phyloP scores from a whole-genome alignment of 805 yeast species.

The Nakazawaea ambrosiae region DNA sequence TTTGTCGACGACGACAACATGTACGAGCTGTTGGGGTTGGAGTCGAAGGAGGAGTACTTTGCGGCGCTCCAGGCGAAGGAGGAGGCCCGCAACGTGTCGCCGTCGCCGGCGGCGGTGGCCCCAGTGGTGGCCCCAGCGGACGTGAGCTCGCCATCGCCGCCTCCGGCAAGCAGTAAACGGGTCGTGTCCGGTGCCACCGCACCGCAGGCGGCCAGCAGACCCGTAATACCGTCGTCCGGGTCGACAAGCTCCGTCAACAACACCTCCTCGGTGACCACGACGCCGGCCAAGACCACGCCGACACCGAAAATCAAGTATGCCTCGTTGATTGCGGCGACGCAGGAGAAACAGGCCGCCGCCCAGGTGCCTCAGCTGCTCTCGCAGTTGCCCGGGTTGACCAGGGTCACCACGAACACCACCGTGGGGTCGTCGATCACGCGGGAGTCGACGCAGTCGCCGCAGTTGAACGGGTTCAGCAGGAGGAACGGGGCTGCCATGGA shows the following conservation, averaged over 20 bases:
- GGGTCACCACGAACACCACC: conserved; percentile 1
- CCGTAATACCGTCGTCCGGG: neutral
- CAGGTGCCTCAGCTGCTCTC: conserved; percentile 14
- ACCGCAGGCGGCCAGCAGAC: too few relatives aligned
- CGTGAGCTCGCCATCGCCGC: conserved; percentile 24
- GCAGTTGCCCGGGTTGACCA: conserved; percentile 11
- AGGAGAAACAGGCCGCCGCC: conserved; percentile 8
- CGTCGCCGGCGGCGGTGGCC: conserved; percentile 2
- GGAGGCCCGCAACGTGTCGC: conserved; percentile 1
- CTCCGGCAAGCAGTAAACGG: conserved; percentile 8
- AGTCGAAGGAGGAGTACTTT: conserved; percentile 28
- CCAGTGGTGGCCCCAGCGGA: conserved; percentile 17
- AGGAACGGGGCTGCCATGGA: neutral
- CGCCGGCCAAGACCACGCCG: neutral
- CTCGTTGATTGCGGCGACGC: conserved; percentile 6
- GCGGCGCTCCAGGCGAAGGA: conserved; percentile 1
- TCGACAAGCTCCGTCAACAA: conserved; percentile 24
- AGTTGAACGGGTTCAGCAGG: neutral
- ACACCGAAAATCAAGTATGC: conserved; percentile 9
- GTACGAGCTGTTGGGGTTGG: conserved; percentile 79
- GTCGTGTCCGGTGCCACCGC: neutral
- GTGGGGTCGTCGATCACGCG: conserved; percentile 1
- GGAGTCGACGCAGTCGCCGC: conserved; percentile 9
- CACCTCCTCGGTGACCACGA: conserved; percentile 20
- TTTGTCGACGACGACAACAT: conserved; percentile 92